These are phyloP conservation scores for Aspergillus homomorphus DNA, from an alignment of 495 filamentous ascomycete genomes.

Conservation along the genomic window DNA sequence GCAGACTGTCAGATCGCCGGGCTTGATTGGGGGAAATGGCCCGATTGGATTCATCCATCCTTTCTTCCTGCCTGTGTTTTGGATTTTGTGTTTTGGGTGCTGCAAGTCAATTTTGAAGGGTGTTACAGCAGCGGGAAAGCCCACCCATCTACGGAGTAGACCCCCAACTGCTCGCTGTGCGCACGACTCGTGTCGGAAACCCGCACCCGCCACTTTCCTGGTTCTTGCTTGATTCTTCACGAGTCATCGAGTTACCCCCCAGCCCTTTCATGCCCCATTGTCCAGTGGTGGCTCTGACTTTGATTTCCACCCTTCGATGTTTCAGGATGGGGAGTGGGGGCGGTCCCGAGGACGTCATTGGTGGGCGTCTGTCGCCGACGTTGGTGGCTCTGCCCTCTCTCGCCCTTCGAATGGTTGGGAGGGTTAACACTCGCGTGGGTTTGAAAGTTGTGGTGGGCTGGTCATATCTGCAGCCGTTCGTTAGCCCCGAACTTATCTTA, in stretches of 20 bases:
- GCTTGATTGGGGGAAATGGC: not conserved
- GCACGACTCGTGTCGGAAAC: not conserved
- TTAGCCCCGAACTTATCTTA: conserved; percentile 17
- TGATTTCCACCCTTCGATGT: not conserved
- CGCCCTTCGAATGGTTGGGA: conserved; percentile 3
- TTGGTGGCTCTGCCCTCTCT: not conserved
- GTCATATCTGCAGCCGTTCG: conserved; percentile 14
- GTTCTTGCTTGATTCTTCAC: not conserved
- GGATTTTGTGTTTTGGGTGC: not conserved
- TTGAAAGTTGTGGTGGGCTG: not conserved
- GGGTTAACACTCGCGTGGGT: conserved; percentile 14
- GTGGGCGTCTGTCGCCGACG: conserved; percentile 2
- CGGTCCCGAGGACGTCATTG: not conserved
- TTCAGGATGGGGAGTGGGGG: not conserved
- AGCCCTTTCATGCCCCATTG: not conserved
- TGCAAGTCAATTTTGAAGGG: conserved; percentile 2
- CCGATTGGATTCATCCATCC: conserved; percentile 8
- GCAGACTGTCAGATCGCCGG: not conserved
- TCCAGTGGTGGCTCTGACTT: not conserved
- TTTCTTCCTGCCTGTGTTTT: not conserved
- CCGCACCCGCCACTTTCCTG: not conserved
- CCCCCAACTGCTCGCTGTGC: no score
- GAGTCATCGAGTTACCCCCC: not conserved
- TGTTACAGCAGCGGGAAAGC: not conserved
- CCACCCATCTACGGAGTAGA: not conserved